Evolutionary conservation across 768 basidiomycete species (phyloP).

Genomic region (Kondoa subrosea): DNA sequence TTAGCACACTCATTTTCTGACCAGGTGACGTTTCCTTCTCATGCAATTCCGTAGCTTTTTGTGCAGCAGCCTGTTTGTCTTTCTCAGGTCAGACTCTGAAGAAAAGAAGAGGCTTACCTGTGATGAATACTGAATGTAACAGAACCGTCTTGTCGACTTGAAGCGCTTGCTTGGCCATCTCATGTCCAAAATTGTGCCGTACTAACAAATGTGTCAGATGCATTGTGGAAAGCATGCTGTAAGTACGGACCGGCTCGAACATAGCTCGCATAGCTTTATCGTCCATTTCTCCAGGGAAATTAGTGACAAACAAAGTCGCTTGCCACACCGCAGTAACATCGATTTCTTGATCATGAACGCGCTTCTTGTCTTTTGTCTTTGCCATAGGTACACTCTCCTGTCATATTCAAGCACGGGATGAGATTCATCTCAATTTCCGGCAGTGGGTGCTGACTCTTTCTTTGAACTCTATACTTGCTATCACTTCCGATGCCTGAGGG

Average conservation of each 20-base stretch:
- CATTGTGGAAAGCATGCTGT: not conserved
- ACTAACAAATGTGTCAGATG: constrained; percentile 38
- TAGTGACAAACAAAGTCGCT: constrained; percentile 86
- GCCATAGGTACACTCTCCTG: constrained; percentile 71
- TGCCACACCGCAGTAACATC: constrained; percentile 80
- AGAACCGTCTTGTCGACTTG: constrained; percentile 76
- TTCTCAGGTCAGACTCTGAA: not conserved
- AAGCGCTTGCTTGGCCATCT: constrained; percentile 98
- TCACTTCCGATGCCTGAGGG: constrained; percentile 41
- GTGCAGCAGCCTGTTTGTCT: constrained; percentile 39
- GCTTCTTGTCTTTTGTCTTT: constrained; percentile 87
- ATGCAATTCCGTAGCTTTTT: constrained; percentile 62
- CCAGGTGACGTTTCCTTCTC: constrained; percentile 51
- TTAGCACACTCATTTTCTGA: constrained; percentile 52
- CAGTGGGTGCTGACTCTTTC: constrained; percentile 39
- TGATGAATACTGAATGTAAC: constrained; percentile 77
- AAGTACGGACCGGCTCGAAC: constrained; percentile 51
- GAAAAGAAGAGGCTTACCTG: constrained; percentile 43
- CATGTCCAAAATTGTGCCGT: constrained; percentile 77
- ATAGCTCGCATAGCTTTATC: constrained; percentile 57
- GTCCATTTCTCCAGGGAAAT: constrained; percentile 73
- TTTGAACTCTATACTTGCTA: constrained; percentile 79
- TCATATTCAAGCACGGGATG: not conserved
- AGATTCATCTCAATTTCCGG: not conserved
- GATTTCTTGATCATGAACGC: constrained; percentile 55